phyloP scores from a whole-genome alignment of 352 stramenopile genomes.

The Phytopythium mirpurense region DNA sequence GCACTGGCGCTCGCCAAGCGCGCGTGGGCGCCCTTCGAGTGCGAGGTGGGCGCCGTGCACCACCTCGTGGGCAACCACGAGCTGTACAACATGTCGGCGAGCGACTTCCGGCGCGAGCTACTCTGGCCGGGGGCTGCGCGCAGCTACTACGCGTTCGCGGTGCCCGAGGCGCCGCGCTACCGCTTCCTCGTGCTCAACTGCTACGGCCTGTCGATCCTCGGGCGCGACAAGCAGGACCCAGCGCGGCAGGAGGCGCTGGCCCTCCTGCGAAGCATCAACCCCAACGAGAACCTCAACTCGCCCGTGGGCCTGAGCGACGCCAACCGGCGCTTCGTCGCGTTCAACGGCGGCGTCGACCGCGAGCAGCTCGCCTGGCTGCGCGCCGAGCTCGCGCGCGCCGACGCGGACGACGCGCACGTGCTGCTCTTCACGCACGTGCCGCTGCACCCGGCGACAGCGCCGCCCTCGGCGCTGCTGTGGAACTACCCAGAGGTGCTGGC shows the following conservation, averaged over 20 bases:
- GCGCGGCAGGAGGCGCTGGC: conserved; percentile 34
- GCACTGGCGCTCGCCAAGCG: conserved; percentile 37
- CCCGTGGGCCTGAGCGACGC: conserved; percentile 35
- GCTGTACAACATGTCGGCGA: conserved; percentile 70
- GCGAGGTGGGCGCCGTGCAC: conserved; percentile 40
- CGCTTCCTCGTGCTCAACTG: conserved; percentile 68
- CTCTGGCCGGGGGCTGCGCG: conserved; percentile 13
- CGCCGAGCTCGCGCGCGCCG: conserved; percentile 24
- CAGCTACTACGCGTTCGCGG: conserved; percentile 68
- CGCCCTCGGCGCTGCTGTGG: conserved; percentile 54
- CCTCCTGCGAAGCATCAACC: conserved; percentile 44
- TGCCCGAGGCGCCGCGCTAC: conserved; percentile 28
- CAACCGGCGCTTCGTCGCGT: conserved; percentile 62
- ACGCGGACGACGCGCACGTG: conserved; percentile 34
- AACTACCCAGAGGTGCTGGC: conserved; percentile 69
- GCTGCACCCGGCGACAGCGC: conserved; percentile 38
- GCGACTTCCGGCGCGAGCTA: conserved; percentile 39
- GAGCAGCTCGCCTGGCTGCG: conserved; percentile 59
- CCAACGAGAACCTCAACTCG: conserved; percentile 76
- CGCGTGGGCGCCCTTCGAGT: conserved; percentile 39
- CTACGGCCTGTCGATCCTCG: conserved; percentile 66
- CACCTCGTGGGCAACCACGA: conserved; percentile 85
- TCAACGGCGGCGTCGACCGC: conserved; percentile 65
- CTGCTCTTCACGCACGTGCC: conserved; percentile 75
- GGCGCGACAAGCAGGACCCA: conserved; percentile 33